Percentiles rank a stretch among this genome's conserved stretches.
These are phyloP conservation scores for Hypoxylon sp. DNA, from an alignment of 2,329 filamentous ascomycete genomes.

Conservation along the genomic window DNA sequence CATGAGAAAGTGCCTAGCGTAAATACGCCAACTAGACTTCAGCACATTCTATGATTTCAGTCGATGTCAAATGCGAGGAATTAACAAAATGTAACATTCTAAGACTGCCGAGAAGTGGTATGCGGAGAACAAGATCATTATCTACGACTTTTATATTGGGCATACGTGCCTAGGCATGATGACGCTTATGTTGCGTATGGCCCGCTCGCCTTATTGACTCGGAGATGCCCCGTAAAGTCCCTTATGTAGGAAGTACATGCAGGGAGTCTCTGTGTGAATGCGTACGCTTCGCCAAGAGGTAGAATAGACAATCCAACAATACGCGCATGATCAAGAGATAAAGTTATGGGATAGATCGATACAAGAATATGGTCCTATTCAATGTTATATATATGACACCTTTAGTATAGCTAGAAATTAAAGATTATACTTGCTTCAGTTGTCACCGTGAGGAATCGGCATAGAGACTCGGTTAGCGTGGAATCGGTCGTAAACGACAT, in stretches of 20 bases:
- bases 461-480: background rate
- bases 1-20: background rate
- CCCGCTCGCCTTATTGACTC: background rate
- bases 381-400: background rate
- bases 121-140: slow-evolving; percentile 7
- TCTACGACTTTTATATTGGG: background rate
- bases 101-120: slow-evolving; percentile 3
- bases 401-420: background rate
- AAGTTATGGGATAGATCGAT: background rate
- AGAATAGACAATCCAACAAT: background rate
- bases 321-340: background rate
- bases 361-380: background rate
- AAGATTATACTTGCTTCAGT: background rate
- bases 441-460: background rate
- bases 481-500: background rate
- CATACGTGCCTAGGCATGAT: background rate
- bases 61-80: background rate
- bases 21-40: background rate
- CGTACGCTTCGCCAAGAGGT: background rate
- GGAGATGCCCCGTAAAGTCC: background rate
- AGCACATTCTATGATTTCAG: background rate
- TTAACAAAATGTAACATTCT: background rate
- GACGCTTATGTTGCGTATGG: background rate
- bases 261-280: background rate
- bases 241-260: background rate